Percentiles rank a stretch among this genome's conserved stretches.
These are phyloP conservation scores for Stellera chamaejasme DNA, from an alignment of 345 rosid genomes.

Conservation along the genomic window DNA sequence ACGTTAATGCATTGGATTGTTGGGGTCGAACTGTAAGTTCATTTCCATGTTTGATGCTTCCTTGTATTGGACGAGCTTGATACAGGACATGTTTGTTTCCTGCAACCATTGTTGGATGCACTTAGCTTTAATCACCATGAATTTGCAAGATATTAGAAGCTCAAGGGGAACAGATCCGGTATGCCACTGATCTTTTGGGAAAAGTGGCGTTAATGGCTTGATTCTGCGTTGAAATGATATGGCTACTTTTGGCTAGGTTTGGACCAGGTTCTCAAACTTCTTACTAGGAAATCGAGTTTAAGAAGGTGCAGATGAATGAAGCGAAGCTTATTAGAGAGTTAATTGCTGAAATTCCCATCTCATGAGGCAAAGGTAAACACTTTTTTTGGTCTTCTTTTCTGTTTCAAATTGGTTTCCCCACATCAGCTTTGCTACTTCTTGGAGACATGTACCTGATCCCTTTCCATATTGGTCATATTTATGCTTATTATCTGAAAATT, in stretches of 20 bases:
- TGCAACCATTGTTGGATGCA: conserved; percentile 62
- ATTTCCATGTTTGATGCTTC: background rate
- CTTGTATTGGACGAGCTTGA: background rate
- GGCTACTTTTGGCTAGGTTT: conserved; percentile 31
- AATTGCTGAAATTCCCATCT: conserved; percentile 10
- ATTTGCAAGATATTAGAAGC: conserved; percentile 43
- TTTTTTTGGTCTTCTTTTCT: background rate
- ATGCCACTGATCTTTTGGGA: background rate
- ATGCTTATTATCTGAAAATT: conserved; percentile 1
- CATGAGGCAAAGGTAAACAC: background rate
- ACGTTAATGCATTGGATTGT: conserved; percentile 47
- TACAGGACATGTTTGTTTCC: conserved; percentile 7
- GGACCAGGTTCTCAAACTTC: conserved; percentile 39
- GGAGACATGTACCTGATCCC: background rate
- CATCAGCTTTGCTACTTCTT: conserved; percentile 1
- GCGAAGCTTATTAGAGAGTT: conserved; percentile 54
- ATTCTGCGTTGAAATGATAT: background rate
- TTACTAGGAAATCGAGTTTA: conserved; percentile 34
- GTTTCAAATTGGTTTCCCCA: background rate
- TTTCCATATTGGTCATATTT: conserved; percentile 1
- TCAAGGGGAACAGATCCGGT: conserved; percentile 53
- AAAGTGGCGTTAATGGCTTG: background rate
- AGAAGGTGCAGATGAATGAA: conserved; percentile 37
- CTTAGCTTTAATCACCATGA: conserved; percentile 34
- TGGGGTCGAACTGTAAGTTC: conserved; percentile 64